phyloP scores from a whole-genome alignment of 2,329 filamentous ascomycete species.

The Sporothrix brasiliensis region DNA sequence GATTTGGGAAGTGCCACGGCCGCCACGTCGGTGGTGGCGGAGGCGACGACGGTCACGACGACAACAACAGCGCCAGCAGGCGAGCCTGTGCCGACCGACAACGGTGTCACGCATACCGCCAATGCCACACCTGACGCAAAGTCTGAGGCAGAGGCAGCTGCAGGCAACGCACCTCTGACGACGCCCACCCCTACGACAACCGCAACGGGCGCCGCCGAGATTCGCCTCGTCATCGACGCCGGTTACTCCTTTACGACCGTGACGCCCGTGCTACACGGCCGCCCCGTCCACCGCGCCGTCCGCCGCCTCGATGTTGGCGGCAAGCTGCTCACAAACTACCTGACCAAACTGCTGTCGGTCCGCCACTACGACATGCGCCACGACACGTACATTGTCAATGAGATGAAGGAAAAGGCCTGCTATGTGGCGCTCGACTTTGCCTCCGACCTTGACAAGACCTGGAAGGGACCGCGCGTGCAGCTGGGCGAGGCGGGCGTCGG shows the following conservation, averaged over 20 bases:
- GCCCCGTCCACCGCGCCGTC: constrained; percentile 77
- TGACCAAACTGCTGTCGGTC: constrained; percentile 85
- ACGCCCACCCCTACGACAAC: not conserved
- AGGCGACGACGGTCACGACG: not conserved
- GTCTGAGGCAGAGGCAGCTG: not conserved
- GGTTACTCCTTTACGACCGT: constrained; percentile 93
- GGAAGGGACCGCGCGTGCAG: constrained; percentile 69
- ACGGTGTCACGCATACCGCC: not conserved
- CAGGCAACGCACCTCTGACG: not conserved
- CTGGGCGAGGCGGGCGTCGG: not conserved
- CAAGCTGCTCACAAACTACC: constrained; percentile 88
- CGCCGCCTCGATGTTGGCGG: constrained; percentile 88
- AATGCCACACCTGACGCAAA: not conserved
- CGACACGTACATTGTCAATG: constrained; percentile 89
- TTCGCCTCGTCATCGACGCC: constrained; percentile 84
- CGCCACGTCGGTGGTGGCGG: not conserved
- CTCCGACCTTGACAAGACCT: constrained; percentile 75
- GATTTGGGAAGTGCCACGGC: constrained; percentile 46
- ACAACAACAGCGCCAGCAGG: not conserved
- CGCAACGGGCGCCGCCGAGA: constrained; percentile 63
- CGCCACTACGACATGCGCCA: constrained; percentile 95
- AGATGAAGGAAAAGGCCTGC: constrained; percentile 90
- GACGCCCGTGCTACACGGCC: constrained; percentile 80
- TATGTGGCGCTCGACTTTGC: constrained; percentile 80
- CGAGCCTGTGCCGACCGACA: too few species aligned